Evolutionary conservation across 2,329 filamentous ascomycete genomes (phyloP).

Genomic region (Fusarium tuaranense): DNA sequence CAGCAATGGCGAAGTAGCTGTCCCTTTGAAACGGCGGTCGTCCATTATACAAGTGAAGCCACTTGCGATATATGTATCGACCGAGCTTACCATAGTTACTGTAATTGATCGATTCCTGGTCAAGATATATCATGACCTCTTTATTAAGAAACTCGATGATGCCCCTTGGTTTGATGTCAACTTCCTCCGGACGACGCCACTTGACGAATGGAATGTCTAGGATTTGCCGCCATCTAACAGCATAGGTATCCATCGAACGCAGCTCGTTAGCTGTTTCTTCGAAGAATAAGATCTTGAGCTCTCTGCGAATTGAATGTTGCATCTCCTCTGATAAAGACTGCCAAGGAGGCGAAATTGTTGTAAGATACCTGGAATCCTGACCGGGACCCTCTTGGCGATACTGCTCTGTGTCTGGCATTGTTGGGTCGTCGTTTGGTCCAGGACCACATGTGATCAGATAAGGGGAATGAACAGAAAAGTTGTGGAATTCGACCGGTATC

Average conservation of each 20-base stretch:
- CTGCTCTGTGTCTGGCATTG: not conserved
- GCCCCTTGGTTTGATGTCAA: not conserved
- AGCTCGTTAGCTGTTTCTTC: not conserved
- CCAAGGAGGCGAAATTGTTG: not conserved
- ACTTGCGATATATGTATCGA: not conserved
- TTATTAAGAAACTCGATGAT: not conserved
- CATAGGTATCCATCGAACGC: not conserved
- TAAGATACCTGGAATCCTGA: not conserved
- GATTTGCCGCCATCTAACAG: not conserved
- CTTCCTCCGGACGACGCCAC: not conserved
- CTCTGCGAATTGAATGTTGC: not conserved
- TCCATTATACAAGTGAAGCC: not conserved
- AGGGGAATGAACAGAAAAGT: not conserved
- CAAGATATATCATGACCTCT: not conserved
- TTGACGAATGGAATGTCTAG: not conserved
- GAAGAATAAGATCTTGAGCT: not conserved
- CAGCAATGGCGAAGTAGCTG: not conserved
- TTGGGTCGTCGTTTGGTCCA: not conserved
- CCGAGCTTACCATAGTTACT: not conserved
- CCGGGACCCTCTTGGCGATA: not conserved
- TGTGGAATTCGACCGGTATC: not conserved
- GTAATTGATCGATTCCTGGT: not conserved
- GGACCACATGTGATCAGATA: not conserved
- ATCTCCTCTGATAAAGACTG: not conserved
- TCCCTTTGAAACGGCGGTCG: not conserved